Evolutionary conservation across 1,139 yeast genomes (phyloP), one percentile per base, ranked within the genome.

Genomic region (Scheffersomyces parashehatae): DNA sequence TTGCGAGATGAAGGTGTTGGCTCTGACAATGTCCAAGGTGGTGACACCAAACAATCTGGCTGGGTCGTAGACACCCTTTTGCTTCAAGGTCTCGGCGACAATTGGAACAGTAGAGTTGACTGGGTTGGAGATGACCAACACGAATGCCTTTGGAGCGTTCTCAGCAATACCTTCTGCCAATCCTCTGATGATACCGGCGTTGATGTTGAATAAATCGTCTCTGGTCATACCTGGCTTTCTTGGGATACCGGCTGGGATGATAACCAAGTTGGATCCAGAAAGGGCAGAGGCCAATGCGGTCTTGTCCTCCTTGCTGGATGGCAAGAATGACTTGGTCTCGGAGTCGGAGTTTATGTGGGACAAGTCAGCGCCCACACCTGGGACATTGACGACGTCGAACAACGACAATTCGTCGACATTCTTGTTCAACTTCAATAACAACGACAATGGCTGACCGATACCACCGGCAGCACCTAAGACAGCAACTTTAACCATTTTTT

Each of bases 201-300:
- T 93, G 73, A 95, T 91, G 78, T 89, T 88, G 85, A 93, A 93
- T 65, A 93, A 81, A 66, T 93, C 99, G 68, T 93, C 99, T 79
- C 95, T 82, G 60, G 98, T 90, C 98, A 91, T 91, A 65, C 98
- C 98, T 54, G 98, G 98, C 79, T 93, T 93, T 79, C 99, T 88
- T 73, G 99, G 99, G 46, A 93, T 97, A 74, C 99, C 99, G 47
- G 99, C 99, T 60, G 99, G 98, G 68, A 93, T 91, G 56, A 93
- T 77, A 48, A 93, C 95, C 54, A 93, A 83, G 62, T 93, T 95
- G 41, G 96, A 78, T 53, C 82, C 93, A 53, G 82, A 77, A 59
- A 93, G 77, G 42, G 98, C 88, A 46, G 72, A 70, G 57, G 82
- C 80, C 62, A 93, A 79, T 42, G 96, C 97, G 46, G 76, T 68